These are phyloP conservation scores for Wickerhamomyces strasburgensis DNA, from an alignment of 805 yeast species.

Conservation along the genomic window DNA sequence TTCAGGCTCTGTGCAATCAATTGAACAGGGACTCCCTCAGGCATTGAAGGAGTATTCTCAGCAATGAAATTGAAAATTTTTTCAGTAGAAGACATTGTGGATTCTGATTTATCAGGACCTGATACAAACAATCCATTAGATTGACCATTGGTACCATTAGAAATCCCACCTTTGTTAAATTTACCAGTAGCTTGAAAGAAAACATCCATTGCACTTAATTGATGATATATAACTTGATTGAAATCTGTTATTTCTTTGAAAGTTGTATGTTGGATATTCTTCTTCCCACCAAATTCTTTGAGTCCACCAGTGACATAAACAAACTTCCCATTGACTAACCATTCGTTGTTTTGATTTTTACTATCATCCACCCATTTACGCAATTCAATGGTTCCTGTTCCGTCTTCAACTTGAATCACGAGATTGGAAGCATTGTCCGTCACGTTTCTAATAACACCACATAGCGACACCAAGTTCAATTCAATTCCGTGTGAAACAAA, in stretches of 20 bases:
- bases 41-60: slow-evolving; percentile 51
- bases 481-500: slow-evolving; percentile 56
- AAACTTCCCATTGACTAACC: slow-evolving; percentile 46
- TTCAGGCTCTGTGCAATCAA: slow-evolving; percentile 54
- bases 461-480: slow-evolving; percentile 56
- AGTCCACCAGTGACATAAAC: slow-evolving; percentile 54
- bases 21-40: slow-evolving; percentile 71
- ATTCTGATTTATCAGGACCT: slow-evolving; percentile 30
- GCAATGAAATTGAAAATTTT: slow-evolving; percentile 43
- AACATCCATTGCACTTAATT: slow-evolving; percentile 54
- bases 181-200: slow-evolving; percentile 55
- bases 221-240: slow-evolving; percentile 66
- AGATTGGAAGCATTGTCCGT: slow-evolving; percentile 53
- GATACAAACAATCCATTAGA: slow-evolving; percentile 39
- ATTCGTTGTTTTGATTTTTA: slow-evolving; percentile 25
- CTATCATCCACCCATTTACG: slow-evolving; percentile 57
- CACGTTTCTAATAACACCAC: slow-evolving; percentile 67
- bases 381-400: slow-evolving; percentile 63
- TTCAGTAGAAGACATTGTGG: slow-evolving; percentile 33
- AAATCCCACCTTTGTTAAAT: slow-evolving; percentile 4
- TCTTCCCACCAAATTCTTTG: slow-evolving; percentile 58
- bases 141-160: slow-evolving; percentile 6
- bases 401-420: slow-evolving; percentile 65
- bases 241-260: slow-evolving; percentile 54
- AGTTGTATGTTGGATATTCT: slow-evolving; percentile 58